A percentile compares a stretch with the other conserved stretches of the same genome.
Conservation (phyloP, 345 rosid genomes). For the Hibiscus trionum region DNA sequence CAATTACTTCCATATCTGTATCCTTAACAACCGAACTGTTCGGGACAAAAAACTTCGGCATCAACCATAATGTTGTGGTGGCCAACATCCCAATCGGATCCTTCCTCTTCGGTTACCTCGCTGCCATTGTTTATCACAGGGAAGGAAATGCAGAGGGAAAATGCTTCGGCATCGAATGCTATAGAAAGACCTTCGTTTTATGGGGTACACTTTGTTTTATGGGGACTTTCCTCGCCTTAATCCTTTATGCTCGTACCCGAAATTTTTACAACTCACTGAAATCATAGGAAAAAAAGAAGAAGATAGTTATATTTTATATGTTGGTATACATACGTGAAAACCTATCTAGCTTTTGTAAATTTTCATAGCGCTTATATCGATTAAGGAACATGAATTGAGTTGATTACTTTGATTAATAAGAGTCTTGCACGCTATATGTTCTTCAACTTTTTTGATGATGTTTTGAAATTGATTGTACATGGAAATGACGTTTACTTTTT, state of each 20-base stretch:
- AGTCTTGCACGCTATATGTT: not conserved
- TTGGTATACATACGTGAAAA: not conserved
- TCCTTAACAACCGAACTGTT: constrained; percentile 68
- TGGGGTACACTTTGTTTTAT: constrained; percentile 63
- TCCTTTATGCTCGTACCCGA: constrained; percentile 46
- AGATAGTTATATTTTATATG: too few relatives aligned
- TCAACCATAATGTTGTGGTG: constrained; percentile 83
- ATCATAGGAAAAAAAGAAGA: not conserved
- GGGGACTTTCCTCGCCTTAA: constrained; percentile 45
- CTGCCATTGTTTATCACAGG: constrained; percentile 55
- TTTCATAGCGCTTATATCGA: not conserved
- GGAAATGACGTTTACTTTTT: not conserved
- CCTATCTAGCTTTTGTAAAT: not conserved
- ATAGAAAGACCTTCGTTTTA: constrained; percentile 45
- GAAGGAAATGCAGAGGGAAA: constrained; percentile 28
- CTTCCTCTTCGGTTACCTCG: constrained; percentile 56
- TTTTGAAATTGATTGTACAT: not conserved
- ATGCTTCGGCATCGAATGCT: constrained; percentile 69
- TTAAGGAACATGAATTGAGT: too few relatives aligned
- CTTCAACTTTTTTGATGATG: not conserved
- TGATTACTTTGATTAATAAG: too few relatives aligned
- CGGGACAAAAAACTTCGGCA: constrained; percentile 58
- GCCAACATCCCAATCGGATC: constrained; percentile 69
- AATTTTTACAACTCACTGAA: constrained; percentile 34
- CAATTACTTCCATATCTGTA: constrained; percentile 68